A percentile compares a stretch with the other conserved stretches of the same genome.
These are phyloP conservation scores for Stenogyne calaminthoides DNA, from an alignment of 305 asterid genomes.

Conservation along the genomic window DNA sequence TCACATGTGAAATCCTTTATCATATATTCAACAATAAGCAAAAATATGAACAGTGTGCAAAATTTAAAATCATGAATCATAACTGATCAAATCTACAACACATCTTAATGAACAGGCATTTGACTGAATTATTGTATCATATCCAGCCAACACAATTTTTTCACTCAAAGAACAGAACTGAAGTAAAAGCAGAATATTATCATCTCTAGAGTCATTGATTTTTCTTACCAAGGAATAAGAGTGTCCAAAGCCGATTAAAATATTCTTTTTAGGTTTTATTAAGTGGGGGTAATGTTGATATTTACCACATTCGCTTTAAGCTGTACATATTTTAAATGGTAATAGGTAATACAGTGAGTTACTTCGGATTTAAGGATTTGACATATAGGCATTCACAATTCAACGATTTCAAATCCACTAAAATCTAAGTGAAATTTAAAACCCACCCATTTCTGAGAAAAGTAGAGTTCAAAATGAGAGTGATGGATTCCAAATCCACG, in stretches of 20 bases:
- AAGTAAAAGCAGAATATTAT: neutral
- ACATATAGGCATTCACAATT: neutral
- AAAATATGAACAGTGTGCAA: neutral
- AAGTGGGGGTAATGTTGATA: neutral
- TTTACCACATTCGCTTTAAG: neutral
- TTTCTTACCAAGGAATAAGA: neutral
- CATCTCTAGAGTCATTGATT: neutral
- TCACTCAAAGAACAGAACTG: neutral
- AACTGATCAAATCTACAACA: neutral
- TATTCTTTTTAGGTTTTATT: neutral
- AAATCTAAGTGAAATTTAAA: neutral
- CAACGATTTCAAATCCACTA: neutral
- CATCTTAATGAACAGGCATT: neutral
- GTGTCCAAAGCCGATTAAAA: neutral
- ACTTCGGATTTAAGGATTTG: neutral
- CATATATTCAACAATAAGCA: neutral
- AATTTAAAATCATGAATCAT: neutral
- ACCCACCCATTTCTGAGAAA: neutral
- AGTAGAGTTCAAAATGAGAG: neutral
- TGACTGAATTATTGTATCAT: neutral
- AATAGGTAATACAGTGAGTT: neutral
- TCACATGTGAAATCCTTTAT: too few species aligned
- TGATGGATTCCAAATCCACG: neutral
- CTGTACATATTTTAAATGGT: neutral
- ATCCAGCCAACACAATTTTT: neutral